Conservation (phyloP, 176 grass and related monocot species). For the Hsuehochloa calcarea region DNA sequence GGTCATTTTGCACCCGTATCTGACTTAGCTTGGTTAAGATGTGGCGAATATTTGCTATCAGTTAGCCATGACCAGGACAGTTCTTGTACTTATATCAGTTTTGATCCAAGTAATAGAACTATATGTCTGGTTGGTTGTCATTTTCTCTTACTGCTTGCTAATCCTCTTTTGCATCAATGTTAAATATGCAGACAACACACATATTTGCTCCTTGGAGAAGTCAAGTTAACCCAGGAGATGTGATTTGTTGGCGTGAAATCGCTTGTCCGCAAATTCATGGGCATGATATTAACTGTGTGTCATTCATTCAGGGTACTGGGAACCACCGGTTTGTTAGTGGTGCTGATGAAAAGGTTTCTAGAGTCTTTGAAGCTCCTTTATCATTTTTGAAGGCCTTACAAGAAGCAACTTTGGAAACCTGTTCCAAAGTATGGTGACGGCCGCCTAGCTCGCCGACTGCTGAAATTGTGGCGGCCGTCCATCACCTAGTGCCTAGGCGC, state of each 20-base stretch:
- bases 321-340: constrained; percentile 90
- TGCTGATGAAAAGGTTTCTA: constrained; percentile 96
- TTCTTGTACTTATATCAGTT: constrained; percentile 32
- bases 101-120: not conserved
- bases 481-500: too few species aligned
- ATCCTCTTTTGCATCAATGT: constrained; percentile 15
- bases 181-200: constrained; percentile 68
- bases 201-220: constrained; percentile 87
- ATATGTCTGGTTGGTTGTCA: not conserved
- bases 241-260: constrained; percentile 68
- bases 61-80: constrained; percentile 96
- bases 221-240: constrained; percentile 49
- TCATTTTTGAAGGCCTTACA: constrained; percentile 88
- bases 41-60: constrained; percentile 79
- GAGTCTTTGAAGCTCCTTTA: constrained; percentile 91
- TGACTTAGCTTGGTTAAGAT: constrained; percentile 79
- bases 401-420: constrained; percentile 62
- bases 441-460: too few species aligned
- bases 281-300: constrained; percentile 90
- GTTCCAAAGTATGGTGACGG: too few species aligned
- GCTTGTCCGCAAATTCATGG: constrained; percentile 85
- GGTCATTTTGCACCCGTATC: constrained; percentile 93
- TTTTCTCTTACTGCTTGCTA: constrained; percentile 23
- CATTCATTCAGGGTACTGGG: constrained; percentile 66
- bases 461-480: too few species aligned